Conservation (phyloP, 192 early-diverging fungal species). For the Backusella luteola region DNA sequence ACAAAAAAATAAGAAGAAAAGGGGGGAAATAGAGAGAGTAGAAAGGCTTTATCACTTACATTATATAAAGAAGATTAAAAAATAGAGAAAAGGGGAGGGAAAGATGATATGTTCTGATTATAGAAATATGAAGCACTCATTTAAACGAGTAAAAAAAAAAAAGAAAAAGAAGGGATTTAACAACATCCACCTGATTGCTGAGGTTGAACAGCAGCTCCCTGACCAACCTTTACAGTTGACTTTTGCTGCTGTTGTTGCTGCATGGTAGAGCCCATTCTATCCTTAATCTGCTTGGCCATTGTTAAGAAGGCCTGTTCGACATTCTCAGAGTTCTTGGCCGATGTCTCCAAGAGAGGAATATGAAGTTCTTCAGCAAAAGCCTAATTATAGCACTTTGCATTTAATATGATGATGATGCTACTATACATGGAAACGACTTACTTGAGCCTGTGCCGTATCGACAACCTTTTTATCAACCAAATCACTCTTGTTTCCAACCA, state of each 20-base stretch:
- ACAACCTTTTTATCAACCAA: constrained; percentile 92
- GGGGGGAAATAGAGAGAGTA: not conserved
- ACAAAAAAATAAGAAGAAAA: not conserved
- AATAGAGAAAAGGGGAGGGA: not conserved
- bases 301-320: constrained; percentile 99
- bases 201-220: constrained; percentile 37
- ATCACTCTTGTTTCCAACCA: constrained; percentile 99
- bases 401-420: not conserved
- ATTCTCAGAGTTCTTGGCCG: constrained; percentile 96
- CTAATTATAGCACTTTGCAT: not conserved
- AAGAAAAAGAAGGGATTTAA: constrained; percentile 6
- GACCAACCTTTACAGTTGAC: constrained; percentile 38
- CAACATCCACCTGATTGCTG: constrained; percentile 39
- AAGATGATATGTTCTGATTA: not conserved
- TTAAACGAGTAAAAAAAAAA: not conserved
- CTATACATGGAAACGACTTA: not conserved
- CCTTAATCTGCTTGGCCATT: constrained; percentile 99
- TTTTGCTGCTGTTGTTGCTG: constrained; percentile 33
- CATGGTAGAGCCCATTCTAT: constrained; percentile 57
- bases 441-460: constrained; percentile 31
- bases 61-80: not conserved
- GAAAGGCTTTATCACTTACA: not conserved
- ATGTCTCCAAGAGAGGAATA: constrained; percentile 97
- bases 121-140: not conserved
- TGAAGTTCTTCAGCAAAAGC: constrained; percentile 88